A percentile compares a stretch with the other conserved stretches of the same genome.
Evolutionary conservation across 768 basidiomycete species (phyloP).

Genomic region (Mycena vulgaris): DNA sequence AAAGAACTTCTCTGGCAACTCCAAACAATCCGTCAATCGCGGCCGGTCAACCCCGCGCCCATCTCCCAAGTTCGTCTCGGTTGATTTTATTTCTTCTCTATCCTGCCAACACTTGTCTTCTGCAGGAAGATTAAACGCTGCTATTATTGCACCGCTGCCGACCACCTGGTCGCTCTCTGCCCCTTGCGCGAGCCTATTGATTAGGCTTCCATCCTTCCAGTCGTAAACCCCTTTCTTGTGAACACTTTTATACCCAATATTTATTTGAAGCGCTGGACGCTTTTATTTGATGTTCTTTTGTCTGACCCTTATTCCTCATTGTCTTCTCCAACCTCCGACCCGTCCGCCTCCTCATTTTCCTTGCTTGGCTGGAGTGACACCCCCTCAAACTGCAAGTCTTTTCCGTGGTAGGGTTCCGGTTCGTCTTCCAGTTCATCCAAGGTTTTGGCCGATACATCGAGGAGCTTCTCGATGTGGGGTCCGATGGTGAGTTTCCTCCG

Average conservation of each 20-base stretch:
- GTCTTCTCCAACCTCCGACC: too few species aligned
- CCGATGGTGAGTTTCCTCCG: constrained; percentile 14
- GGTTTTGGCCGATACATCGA: neutral
- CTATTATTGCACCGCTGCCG: neutral
- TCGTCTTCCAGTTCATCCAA: constrained; percentile 1
- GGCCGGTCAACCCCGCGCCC: too few species aligned
- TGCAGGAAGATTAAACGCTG: constrained; percentile 11
- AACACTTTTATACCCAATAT: neutral
- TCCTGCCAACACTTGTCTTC: neutral
- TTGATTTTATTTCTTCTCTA: neutral
- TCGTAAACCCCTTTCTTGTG: neutral
- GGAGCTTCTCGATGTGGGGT: constrained; percentile 16
- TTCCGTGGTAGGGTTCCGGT: neutral
- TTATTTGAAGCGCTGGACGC: neutral
- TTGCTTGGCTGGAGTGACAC: neutral
- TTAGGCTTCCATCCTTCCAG: neutral
- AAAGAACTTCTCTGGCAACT: constrained; percentile 5
- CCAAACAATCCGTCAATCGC: neutral
- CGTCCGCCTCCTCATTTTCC: too few species aligned
- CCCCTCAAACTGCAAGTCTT: constrained; percentile 19
- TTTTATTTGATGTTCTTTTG: neutral
- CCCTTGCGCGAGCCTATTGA: neutral
- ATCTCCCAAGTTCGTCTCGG: neutral
- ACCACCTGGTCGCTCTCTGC: neutral
- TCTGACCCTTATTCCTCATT: neutral